Base-by-base conservation (phyloP, 108 stramenopile species). In the Nitzschia sp. region DNA sequence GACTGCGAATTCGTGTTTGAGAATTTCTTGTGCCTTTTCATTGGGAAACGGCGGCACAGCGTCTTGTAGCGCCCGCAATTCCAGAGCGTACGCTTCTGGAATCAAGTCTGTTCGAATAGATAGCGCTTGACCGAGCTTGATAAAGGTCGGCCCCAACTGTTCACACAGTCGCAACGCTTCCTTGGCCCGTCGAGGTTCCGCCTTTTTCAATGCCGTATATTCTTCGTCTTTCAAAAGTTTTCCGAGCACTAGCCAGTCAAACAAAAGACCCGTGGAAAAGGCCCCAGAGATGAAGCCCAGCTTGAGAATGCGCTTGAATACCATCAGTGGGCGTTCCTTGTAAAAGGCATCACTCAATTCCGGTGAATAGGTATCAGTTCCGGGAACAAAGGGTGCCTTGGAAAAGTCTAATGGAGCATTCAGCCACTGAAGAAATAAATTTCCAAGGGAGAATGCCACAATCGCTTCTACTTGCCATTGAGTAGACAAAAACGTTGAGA, bases 81-180 rank as follows among this genome's bases (percentile, higher is more conserved):
- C 90, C 66, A 85, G 54, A 6, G 93, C 92, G 67, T 95, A 95
- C 13, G 81, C 58, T 46, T 85, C 91, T 5, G 88, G 89, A 8
- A 97, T 64, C 33, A 97, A 70, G 59, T 97, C 96, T 1, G 92
- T 91, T 30, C 96, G 84, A 68, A 97, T 93, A 15, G 79, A 82
- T 17, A 94, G 53, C 0, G 91, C 92, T 67, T 97, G 96, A 0
- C 94, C 94, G n/a, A 96, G 60, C 42, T 88, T 88, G 59, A 88
- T 85, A 51, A 94, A 97, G 11, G 95, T 94, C 0, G 96, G 96
- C 0, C 96, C 96, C 0, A 91, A 79, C 35, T 88, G 59, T 45
- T 83, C 75, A 53, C 86, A 79, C 13, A 96, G 65, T 15, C 45
- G 42, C 47, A 89, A 48, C 9, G 87, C 76, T 70, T 90, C 87